Evolutionary conservation across 495 filamentous ascomycete genomes (phyloP), one percentile per base, ranked within the genome.

Genomic region (Annulohypoxylon maeteangense): DNA sequence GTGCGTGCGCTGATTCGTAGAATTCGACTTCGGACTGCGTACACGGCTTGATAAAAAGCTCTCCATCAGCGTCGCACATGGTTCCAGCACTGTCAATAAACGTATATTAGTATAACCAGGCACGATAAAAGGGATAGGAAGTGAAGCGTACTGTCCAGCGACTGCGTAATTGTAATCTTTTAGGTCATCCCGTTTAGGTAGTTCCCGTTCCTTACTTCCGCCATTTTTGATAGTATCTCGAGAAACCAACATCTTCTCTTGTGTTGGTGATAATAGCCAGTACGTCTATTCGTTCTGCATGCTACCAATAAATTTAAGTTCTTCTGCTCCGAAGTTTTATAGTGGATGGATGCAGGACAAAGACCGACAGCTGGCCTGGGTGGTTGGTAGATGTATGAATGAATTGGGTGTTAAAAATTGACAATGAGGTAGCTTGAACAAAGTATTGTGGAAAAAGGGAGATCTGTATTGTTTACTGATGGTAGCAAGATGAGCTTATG

Each of bases 1-100:
- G 75, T 36, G 84, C 72, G 55, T 79, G 73, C 40, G 90, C 89
- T 25, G 90, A 88, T 80, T 98, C 90, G 87, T 99, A 99, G 81
- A 99, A 99, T 25, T 89, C 87, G 64, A 97, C 88, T 81, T 99
- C 95, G 63, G 88, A 86, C 44, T 87, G 79, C 6, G 93, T 97
- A 81, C 95, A 98, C 29, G 95, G 95, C 80, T 99, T 99, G 78
- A 98, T 92, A 76, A 99, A 90, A 16, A 98, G 83, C 62, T 91
- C 87, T 74, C 95, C 95, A 54, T 92, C 90, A 58, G 85, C 81
- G 74, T 97, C 93, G 76, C 90, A 94, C 68, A 97, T 89, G 47
- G 97, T 94, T 70, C 95, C 95, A 48, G 95, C 94, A 81, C 94
- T 98, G 78, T 65, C 32, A 18, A 55, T 22, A 51, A 22, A 50